These are phyloP conservation scores for Crepidotus variabilis DNA, from an alignment of 768 basidiomycete species.

Conservation along the genomic window DNA sequence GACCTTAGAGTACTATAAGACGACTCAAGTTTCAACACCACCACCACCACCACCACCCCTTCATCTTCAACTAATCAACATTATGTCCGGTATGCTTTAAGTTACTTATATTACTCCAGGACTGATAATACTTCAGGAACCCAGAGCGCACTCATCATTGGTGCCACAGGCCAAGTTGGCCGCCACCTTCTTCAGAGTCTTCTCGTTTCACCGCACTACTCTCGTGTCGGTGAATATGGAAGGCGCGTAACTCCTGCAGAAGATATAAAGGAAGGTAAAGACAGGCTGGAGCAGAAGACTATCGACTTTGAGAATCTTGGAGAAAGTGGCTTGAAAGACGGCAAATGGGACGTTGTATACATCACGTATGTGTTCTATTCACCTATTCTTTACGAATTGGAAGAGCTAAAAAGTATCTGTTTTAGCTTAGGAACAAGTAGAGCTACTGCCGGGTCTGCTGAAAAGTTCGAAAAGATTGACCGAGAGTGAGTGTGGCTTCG, in stretches of 20 bases:
- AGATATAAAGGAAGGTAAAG: constrained; percentile 34
- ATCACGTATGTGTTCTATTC: constrained; percentile 45
- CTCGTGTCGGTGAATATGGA: constrained; percentile 67
- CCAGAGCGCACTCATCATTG: constrained; percentile 64
- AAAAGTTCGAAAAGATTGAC: constrained; percentile 74
- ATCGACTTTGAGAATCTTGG: constrained; percentile 69
- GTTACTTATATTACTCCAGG: no score
- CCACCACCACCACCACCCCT: no score
- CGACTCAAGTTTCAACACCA: no score
- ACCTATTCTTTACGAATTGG: background rate
- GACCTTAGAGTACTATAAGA: no score
- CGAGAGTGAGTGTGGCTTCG: constrained; percentile 47
- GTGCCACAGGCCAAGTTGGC: constrained; percentile 72
- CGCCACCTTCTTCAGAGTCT: constrained; percentile 57
- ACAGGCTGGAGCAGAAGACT: constrained; percentile 64
- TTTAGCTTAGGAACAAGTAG: constrained; percentile 62
- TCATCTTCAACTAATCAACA: background rate
- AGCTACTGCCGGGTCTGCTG: constrained; percentile 56
- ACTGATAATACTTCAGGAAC: background rate
- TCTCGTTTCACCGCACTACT: constrained; percentile 50
- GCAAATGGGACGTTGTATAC: constrained; percentile 73
- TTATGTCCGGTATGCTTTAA: background rate
- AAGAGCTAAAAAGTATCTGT: background rate
- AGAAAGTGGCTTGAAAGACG: constrained; percentile 44
- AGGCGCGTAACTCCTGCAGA: constrained; percentile 51